Conservation (phyloP, 768 basidiomycete species). For the Leccinum sublutescens region DNA sequence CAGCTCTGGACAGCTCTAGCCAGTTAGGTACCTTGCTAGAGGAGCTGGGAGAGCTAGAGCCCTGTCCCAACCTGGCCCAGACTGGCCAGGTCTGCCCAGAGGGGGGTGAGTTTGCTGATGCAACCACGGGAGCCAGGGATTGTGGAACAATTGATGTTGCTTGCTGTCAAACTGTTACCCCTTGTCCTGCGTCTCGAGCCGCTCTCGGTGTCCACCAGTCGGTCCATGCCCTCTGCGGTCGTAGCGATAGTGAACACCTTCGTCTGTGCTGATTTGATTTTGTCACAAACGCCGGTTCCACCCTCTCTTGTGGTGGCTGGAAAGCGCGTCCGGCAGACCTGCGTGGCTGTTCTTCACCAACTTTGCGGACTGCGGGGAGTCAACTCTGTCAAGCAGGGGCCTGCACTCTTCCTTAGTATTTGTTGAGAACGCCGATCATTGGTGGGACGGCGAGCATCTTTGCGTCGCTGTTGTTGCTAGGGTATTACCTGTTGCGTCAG, state of each 20-base stretch:
- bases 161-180: conserved; percentile 50
- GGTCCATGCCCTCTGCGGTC: conserved; percentile 45
- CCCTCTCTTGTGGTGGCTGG: conserved; percentile 22
- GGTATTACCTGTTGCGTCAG: conserved; percentile 71
- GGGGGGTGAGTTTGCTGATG: no score
- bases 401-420: conserved; percentile 57
- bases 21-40: no score
- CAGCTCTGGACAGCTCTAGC: no score
- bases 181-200: conserved; percentile 49
- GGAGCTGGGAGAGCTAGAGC: no score
- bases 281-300: conserved; percentile 38
- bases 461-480: conserved; percentile 49
- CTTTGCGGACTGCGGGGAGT: conserved; percentile 35
- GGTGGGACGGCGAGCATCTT: conserved; percentile 66
- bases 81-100: no score
- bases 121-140: conserved; percentile 39
- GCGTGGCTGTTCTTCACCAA: conserved; percentile 46
- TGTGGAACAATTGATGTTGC: conserved; percentile 53
- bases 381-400: conserved; percentile 36
- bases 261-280: conserved; percentile 48
- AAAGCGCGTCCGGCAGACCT: conserved; percentile 46
- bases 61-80: no score
- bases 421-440: conserved; percentile 85
- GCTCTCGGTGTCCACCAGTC: conserved; percentile 49
- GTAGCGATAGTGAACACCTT: conserved; percentile 53